Evolutionary conservation across 306 rosid genomes (phyloP).

Genomic region (Pterocarpus santalinus): DNA sequence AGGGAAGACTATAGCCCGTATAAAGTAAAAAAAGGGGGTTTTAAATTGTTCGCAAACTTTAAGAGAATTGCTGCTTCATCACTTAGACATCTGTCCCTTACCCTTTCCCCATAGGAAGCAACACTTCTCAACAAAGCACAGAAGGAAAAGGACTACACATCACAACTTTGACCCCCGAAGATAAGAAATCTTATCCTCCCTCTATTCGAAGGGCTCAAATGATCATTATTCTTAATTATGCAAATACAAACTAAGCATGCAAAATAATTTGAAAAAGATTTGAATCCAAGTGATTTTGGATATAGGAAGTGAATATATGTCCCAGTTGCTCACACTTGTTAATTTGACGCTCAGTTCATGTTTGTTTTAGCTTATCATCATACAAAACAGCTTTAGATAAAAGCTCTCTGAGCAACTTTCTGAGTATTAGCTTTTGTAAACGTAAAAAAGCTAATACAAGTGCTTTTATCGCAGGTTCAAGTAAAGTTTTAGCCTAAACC

Average conservation of each 20-base stretch:
- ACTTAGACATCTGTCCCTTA: conserved; percentile 18
- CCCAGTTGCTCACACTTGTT: conserved; percentile 1
- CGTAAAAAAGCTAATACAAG: background rate
- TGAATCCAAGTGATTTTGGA: conserved; percentile 1
- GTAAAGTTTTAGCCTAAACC: background rate
- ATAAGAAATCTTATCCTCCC: conserved; percentile 25
- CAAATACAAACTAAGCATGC: conserved; percentile 28
- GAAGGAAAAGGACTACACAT: conserved; percentile 22
- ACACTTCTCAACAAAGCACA: conserved; percentile 16
- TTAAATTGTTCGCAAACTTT: conserved; percentile 2
- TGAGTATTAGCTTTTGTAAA: background rate
- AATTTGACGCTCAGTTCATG: background rate
- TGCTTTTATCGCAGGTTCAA: background rate
- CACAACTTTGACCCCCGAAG: conserved; percentile 27
- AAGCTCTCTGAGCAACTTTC: background rate
- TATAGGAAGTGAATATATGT: background rate
- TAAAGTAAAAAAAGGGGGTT: background rate
- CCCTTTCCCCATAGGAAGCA: conserved; percentile 19
- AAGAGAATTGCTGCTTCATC: conserved; percentile 39
- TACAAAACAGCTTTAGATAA: conserved; percentile 5
- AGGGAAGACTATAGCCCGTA: background rate
- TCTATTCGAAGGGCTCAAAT: conserved; percentile 26
- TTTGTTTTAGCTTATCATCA: background rate
- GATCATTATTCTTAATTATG: conserved; percentile 20
- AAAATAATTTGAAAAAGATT: background rate